A percentile compares a stretch with the other conserved stretches of the same genome.
phyloP scores from a whole-genome alignment of 1,139 yeast species.

The Hyphopichia fennica region DNA sequence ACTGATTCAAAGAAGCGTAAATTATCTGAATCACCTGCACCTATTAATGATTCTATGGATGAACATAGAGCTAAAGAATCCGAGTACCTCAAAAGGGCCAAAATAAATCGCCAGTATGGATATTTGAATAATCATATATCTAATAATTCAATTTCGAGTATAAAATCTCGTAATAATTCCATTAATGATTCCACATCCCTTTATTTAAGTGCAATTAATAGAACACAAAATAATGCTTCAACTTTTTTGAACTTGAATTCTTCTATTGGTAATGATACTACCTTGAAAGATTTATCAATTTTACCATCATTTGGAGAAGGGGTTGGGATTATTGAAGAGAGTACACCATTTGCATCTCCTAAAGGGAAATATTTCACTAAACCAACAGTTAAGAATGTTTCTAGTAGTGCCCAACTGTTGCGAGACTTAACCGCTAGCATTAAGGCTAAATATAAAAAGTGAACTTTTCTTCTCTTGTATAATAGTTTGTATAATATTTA shows the following conservation, averaged over 20 bases:
- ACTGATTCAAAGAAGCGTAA: conserved; percentile 6
- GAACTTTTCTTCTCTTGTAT: background rate
- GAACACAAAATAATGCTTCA: conserved; percentile 6
- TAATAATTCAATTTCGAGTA: conserved; percentile 6
- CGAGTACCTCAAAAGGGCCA: conserved; percentile 30
- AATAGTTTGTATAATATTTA: conserved; percentile 1
- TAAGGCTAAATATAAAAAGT: conserved; percentile 27
- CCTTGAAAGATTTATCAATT: conserved; percentile 21
- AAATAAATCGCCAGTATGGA: conserved; percentile 28
- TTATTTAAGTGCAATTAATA: conserved; percentile 4
- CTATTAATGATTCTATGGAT: conserved; percentile 2
- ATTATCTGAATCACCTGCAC: background rate
- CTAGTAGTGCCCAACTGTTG: conserved; percentile 32
- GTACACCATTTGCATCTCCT: conserved; percentile 39
- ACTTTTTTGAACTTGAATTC: conserved; percentile 21
- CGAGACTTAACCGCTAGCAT: conserved; percentile 39
- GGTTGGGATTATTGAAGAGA: conserved; percentile 42
- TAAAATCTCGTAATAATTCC: conserved; percentile 1
- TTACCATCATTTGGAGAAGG: conserved; percentile 19
- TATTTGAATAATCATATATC: conserved; percentile 36
- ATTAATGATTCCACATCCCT: conserved; percentile 1
- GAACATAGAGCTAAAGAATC: conserved; percentile 25
- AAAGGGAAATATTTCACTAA: conserved; percentile 13
- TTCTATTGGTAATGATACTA: conserved; percentile 21
- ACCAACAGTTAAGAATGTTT: conserved; percentile 15